Evolutionary conservation across 345 rosid species (phyloP).

Genomic region (Citrus trifoliata): DNA sequence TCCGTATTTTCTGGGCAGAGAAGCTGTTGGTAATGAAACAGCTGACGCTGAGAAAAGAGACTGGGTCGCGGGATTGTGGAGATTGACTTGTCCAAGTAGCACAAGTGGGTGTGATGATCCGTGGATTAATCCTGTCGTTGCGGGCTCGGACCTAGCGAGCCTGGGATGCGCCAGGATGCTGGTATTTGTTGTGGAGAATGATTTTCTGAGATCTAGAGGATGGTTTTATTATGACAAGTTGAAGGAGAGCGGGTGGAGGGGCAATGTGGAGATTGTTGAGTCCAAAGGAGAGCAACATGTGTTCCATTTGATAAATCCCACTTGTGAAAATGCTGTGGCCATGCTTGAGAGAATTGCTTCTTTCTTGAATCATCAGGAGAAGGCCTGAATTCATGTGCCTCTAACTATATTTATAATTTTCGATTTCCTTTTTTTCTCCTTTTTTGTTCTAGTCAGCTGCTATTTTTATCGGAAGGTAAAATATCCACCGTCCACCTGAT

Average conservation of each 20-base stretch:
- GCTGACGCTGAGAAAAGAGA: neutral
- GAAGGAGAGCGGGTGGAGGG: conserved; percentile 43
- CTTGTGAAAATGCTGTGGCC: too few species aligned
- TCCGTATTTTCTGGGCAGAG: conserved; percentile 30
- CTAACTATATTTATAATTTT: too few species aligned
- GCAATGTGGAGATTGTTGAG: conserved; percentile 38
- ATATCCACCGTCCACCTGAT: too few species aligned
- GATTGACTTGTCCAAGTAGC: conserved; percentile 24
- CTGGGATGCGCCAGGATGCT: conserved; percentile 32
- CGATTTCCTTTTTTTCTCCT: too few species aligned
- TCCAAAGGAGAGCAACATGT: conserved; percentile 36
- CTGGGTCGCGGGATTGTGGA: conserved; percentile 9
- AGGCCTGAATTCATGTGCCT: too few species aligned
- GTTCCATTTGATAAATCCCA: conserved; percentile 8
- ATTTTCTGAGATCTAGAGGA: conserved; percentile 34
- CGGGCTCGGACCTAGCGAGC: conserved; percentile 30
- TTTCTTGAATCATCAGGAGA: too few species aligned
- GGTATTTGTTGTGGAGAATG: conserved; percentile 46
- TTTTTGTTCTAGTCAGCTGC: too few species aligned
- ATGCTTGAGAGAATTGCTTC: too few species aligned
- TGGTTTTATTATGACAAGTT: conserved; percentile 29
- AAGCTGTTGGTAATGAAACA: conserved; percentile 17
- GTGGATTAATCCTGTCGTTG: conserved; percentile 30
- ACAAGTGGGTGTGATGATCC: conserved; percentile 48
- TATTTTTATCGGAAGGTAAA: too few species aligned